phyloP scores from a whole-genome alignment of 1,139 yeast species.

The Geotrichum phurueaensis region DNA sequence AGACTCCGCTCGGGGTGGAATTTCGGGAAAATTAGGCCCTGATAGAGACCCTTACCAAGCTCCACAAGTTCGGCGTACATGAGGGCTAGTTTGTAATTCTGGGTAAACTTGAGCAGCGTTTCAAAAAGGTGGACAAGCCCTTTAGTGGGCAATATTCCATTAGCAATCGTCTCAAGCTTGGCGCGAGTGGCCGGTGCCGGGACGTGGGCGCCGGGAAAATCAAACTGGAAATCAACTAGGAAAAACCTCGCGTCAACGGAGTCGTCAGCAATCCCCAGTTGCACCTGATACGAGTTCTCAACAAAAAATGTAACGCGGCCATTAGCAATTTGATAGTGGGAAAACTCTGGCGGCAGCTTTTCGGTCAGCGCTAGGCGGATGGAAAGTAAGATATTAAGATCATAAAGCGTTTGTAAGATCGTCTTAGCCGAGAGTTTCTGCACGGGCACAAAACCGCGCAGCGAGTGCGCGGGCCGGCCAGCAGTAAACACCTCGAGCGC shows the following conservation, averaged over 20 bases:
- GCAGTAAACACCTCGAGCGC: conserved; percentile 76
- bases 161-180: conserved; percentile 51
- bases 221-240: conserved; percentile 70
- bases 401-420: conserved; percentile 57
- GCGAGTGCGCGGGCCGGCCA: conserved; percentile 72
- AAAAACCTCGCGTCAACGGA: conserved; percentile 53
- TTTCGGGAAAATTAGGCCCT: conserved; percentile 58
- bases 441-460: conserved; percentile 54
- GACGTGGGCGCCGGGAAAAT: conserved; percentile 30
- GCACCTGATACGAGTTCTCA: conserved; percentile 61
- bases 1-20: conserved; percentile 59
- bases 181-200: conserved; percentile 38
- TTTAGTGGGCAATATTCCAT: conserved; percentile 48
- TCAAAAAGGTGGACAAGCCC: conserved; percentile 59
- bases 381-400: conserved; percentile 67
- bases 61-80: conserved; percentile 59
- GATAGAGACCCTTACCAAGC: conserved; percentile 56
- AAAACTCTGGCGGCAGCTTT: conserved; percentile 57
- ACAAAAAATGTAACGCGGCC: conserved; percentile 70
- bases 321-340: conserved; percentile 58
- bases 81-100: conserved; percentile 66
- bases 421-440: conserved; percentile 49
- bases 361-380: conserved; percentile 65
- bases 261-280: conserved; percentile 66
- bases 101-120: conserved; percentile 62